Percentiles rank a stretch among this genome's conserved stretches.
Conservation (phyloP, 768 basidiomycete genomes). For the Tulasnella sp. region DNA sequence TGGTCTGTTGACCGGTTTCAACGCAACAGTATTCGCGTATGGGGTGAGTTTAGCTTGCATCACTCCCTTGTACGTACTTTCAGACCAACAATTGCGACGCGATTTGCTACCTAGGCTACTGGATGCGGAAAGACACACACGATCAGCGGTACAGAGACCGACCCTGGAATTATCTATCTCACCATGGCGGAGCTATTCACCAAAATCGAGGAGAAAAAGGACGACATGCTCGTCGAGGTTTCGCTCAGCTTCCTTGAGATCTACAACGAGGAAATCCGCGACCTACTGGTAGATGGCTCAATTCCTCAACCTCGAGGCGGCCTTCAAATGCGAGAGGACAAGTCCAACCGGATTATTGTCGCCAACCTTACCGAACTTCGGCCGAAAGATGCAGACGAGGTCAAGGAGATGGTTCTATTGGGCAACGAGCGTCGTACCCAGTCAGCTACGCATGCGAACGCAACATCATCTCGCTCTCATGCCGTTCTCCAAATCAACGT, state of each 20-base stretch:
- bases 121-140: slow-evolving; percentile 99
- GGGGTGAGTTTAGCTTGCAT: slow-evolving; percentile 64
- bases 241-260: slow-evolving; percentile 97
- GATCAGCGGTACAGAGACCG: slow-evolving; percentile 85
- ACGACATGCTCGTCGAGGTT: slow-evolving; percentile 85
- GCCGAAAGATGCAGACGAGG: slow-evolving; percentile 85
- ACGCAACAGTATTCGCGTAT: slow-evolving; percentile 98
- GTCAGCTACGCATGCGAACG: slow-evolving; percentile 94
- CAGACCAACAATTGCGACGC: neutral
- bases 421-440: slow-evolving; percentile 90
- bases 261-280: slow-evolving; percentile 98
- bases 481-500: slow-evolving; percentile 97
- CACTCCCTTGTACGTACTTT: slow-evolving; percentile 30
- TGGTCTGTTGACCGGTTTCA: slow-evolving; percentile 90
- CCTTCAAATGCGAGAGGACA: slow-evolving; percentile 92
- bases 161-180: slow-evolving; percentile 93
- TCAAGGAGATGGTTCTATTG: slow-evolving; percentile 87
- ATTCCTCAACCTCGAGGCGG: slow-evolving; percentile 72
- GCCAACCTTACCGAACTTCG: slow-evolving; percentile 79
- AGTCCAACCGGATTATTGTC: slow-evolving; percentile 76
- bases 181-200: slow-evolving; percentile 98
- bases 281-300: slow-evolving; percentile 82
- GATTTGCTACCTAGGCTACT: slow-evolving; percentile 69
- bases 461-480: slow-evolving; percentile 95
- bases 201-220: slow-evolving; percentile 82